These are phyloP conservation scores for Citrus hindsii DNA, from an alignment of 345 rosid genomes.

Conservation along the genomic window DNA sequence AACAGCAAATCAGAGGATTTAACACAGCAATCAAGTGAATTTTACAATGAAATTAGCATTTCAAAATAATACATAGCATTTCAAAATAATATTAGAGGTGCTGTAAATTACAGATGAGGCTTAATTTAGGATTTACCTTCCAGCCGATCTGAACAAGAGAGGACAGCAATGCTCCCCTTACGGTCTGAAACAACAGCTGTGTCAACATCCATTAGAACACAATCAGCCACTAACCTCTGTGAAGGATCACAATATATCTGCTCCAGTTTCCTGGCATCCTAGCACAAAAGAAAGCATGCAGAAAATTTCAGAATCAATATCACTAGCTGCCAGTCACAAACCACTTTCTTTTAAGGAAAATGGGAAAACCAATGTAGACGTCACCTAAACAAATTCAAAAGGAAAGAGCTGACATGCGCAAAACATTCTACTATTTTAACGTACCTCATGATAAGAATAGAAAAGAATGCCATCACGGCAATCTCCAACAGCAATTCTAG, in stretches of 20 bases:
- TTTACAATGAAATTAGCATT: background rate
- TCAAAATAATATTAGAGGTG: background rate
- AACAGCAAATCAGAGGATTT: background rate
- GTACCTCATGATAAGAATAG: slow-evolving; percentile 84
- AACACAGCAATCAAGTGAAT: background rate
- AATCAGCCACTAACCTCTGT: slow-evolving; percentile 94
- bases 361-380: background rate
- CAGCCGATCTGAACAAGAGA: slow-evolving; percentile 67
- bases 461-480: slow-evolving; percentile 98
- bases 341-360: background rate
- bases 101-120: background rate
- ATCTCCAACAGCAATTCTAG: slow-evolving; percentile 95
- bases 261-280: slow-evolving; percentile 83
- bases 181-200: slow-evolving; percentile 96
- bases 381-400: background rate
- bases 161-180: slow-evolving; percentile 86
- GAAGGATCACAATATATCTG: slow-evolving; percentile 90
- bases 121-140: slow-evolving; percentile 45
- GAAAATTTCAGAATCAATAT: slow-evolving; percentile 12
- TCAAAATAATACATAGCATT: background rate
- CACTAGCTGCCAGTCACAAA: background rate
- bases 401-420: background rate
- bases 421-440: slow-evolving; percentile 14
- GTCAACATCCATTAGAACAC: slow-evolving; percentile 73
- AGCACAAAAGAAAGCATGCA: slow-evolving; percentile 16